A percentile compares a stretch with the other conserved stretches of the same genome.
phyloP scores from a whole-genome alignment of 192 early-diverging fungal genomes.

The Rhizophagus sp. region DNA sequence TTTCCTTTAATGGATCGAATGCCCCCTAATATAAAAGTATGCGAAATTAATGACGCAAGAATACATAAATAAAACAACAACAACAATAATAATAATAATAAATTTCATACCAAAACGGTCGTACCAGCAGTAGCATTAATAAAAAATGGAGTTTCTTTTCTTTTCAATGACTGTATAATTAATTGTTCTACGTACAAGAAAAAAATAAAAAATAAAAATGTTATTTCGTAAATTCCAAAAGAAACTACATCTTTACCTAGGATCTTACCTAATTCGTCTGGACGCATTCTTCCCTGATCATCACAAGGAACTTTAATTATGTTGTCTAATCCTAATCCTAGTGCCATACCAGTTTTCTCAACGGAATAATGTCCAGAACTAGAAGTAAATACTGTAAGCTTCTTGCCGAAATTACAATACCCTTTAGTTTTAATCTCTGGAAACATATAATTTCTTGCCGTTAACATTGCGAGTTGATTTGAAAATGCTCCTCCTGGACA shows the following conservation, averaged over 20 bases:
- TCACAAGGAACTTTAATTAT: constrained; percentile 69
- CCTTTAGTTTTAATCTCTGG: constrained; percentile 61
- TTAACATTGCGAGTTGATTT: constrained; percentile 75
- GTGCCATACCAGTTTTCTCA: constrained; percentile 67
- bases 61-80: not conserved
- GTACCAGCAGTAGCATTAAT: constrained; percentile 84
- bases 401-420: constrained; percentile 44
- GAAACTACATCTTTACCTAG: not conserved
- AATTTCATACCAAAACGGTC: constrained; percentile 63
- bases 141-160: constrained; percentile 70
- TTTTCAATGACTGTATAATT: constrained; percentile 41
- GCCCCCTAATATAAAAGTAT: constrained; percentile 49
- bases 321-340: constrained; percentile 71
- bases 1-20: constrained; percentile 69
- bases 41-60: too few species aligned
- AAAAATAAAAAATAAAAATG: not conserved
- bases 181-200: constrained; percentile 38
- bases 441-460: constrained; percentile 67
- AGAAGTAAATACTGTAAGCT: constrained; percentile 69
- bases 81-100: not conserved
- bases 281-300: constrained; percentile 59
- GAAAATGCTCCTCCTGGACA: constrained; percentile 76
- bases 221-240: not conserved
- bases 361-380: constrained; percentile 74
- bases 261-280: constrained; percentile 50